These are phyloP conservation scores for Termitomyces sp. DNA, from an alignment of 768 basidiomycete genomes.

Conservation along the genomic window DNA sequence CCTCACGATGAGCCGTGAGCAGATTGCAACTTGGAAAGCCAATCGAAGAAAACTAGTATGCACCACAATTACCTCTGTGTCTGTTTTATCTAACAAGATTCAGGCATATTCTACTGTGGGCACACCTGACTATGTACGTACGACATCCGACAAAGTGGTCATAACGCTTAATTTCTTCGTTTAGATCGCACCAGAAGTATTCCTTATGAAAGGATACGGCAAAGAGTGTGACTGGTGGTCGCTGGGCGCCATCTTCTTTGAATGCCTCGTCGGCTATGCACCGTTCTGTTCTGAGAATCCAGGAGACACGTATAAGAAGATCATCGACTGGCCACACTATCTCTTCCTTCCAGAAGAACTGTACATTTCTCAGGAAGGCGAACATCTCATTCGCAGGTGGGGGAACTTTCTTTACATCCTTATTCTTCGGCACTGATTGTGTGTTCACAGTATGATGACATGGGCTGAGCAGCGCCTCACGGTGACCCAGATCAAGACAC, in stretches of 20 bases:
- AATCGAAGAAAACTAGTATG: conserved; percentile 90
- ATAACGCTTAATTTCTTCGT: background rate
- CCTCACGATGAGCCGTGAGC: conserved; percentile 92
- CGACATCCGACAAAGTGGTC: conserved; percentile 13
- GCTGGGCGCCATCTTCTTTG: conserved; percentile 97
- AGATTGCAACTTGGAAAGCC: conserved; percentile 99
- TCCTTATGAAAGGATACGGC: conserved; percentile 94
- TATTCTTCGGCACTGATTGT: conserved; percentile 6
- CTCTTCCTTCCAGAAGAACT: conserved; percentile 94
- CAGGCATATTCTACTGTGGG: conserved; percentile 92
- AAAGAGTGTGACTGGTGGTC: conserved; percentile 99
- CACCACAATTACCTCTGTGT: background rate
- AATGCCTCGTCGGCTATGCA: conserved; percentile 96
- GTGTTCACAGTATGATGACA: conserved; percentile 68
- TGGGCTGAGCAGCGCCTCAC: conserved; percentile 71
- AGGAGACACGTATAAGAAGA: conserved; percentile 97
- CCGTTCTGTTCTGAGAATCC: conserved; percentile 98
- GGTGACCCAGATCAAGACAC: conserved; percentile 84
- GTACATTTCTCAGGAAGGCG: conserved; percentile 86
- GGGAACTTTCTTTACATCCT: conserved; percentile 1
- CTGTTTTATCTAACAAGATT: background rate
- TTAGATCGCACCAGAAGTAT: conserved; percentile 96
- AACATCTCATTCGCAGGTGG: conserved; percentile 85
- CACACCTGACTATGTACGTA: conserved; percentile 55
- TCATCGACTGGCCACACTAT: conserved; percentile 91